These are phyloP conservation scores for Triticum timopheevii DNA, from an alignment of 176 grass and related monocot species.

Conservation along the genomic window DNA sequence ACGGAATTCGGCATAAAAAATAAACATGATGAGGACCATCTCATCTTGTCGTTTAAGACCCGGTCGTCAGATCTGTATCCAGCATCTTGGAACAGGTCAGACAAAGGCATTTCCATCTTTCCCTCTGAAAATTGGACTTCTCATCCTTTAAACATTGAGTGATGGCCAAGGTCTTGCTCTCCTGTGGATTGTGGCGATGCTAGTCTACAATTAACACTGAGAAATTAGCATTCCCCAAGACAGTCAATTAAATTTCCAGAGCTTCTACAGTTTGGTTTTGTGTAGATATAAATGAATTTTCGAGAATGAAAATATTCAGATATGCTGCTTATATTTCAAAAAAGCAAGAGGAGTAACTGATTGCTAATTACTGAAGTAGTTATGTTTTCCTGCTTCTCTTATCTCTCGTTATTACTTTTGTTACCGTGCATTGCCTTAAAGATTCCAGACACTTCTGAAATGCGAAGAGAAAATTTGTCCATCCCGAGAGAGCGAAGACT, in stretches of 20 bases:
- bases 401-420: background rate
- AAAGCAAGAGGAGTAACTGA: background rate
- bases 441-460: conserved; percentile 32
- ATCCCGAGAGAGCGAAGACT: conserved; percentile 2
- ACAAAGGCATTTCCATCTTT: conserved; percentile 1
- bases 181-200: background rate
- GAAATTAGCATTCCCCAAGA: background rate
- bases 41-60: conserved; percentile 1
- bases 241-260: background rate
- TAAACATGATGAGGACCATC: conserved; percentile 4
- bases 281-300: background rate
- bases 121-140: background rate
- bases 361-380: background rate
- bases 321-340: background rate
- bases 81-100: conserved; percentile 28
- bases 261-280: background rate
- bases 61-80: conserved; percentile 8
- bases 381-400: background rate
- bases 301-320: background rate
- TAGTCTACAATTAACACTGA: background rate
- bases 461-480: conserved; percentile 28
- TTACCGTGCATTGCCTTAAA: background rate
- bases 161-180: background rate
- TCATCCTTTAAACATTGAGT: conserved; percentile 7
- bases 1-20: background rate